Percentiles rank a stretch among this genome's conserved stretches.
Conservation (phyloP, 73 alveolate genomes). For the Tetrahymena thermophila region DNA sequence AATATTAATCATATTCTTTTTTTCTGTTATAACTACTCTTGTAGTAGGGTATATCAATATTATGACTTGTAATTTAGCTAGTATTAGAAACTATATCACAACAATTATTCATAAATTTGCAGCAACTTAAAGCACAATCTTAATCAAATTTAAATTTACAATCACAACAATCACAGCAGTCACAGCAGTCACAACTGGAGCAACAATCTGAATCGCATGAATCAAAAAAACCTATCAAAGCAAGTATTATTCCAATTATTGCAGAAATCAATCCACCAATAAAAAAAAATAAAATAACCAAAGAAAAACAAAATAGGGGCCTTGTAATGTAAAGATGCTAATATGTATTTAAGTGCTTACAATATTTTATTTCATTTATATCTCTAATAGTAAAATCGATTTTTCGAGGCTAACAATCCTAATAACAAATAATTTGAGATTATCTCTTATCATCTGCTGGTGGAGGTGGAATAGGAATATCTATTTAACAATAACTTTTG, state of each 20-base stretch:
- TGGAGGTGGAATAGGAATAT: background rate
- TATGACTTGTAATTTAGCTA: background rate
- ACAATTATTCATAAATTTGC: background rate
- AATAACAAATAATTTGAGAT: background rate
- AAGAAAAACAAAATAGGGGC: background rate
- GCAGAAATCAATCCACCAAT: background rate
- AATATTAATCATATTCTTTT: background rate
- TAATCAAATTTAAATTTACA: background rate
- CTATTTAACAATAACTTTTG: too few species aligned
- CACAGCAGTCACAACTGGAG: background rate
- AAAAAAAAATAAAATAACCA: background rate
- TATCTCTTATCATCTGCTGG: background rate
- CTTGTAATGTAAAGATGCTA: background rate
- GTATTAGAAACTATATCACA: background rate
- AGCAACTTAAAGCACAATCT: background rate
- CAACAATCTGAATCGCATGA: background rate
- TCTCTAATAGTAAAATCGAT: background rate
- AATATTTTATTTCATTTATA: background rate
- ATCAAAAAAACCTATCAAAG: background rate
- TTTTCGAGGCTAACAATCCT: too few species aligned
- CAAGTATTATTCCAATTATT: background rate
- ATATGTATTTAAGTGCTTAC: background rate
- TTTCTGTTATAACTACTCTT: background rate
- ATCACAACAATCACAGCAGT: too few species aligned
- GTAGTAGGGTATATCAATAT: background rate